Evolutionary conservation across 2,329 filamentous ascomycete species (phyloP).

Genomic region (Verticillium tricorpus): DNA sequence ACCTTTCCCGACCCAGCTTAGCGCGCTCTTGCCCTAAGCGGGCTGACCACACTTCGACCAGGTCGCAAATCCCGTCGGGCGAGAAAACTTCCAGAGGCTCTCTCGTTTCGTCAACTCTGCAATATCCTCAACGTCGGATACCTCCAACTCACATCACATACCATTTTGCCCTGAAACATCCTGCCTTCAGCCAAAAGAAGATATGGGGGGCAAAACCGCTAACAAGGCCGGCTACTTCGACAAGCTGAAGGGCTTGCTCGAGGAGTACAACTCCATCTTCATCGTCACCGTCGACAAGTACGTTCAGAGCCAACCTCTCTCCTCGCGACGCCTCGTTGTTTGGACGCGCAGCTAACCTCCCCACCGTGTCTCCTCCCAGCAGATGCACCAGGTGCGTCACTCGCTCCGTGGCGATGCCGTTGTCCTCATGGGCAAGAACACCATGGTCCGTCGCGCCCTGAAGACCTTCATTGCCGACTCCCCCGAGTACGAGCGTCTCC

Average conservation of each 20-base stretch:
- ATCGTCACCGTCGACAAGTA: conserved; percentile 84
- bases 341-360: background rate
- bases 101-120: conserved; percentile 11
- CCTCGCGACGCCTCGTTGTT: background rate
- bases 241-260: conserved; percentile 96
- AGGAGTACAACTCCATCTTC: conserved; percentile 97
- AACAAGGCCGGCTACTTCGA: conserved; percentile 98
- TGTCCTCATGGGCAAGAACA: conserved; percentile 99
- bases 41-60: background rate
- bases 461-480: conserved; percentile 88
- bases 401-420: conserved; percentile 87
- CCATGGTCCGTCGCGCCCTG: conserved; percentile 98
- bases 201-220: conserved; percentile 95
- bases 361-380: conserved; percentile 94
- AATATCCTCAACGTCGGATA: background rate
- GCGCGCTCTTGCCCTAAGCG: conserved; percentile 32
- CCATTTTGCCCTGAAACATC: conserved; percentile 87
- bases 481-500: conserved; percentile 97
- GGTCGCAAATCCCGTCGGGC: background rate
- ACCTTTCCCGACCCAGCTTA: conserved; percentile 18
- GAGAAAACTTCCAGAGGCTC: conserved; percentile 7
- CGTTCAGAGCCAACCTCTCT: background rate
- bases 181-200: conserved; percentile 94
- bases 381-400: conserved; percentile 99
- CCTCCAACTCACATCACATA: background rate